Conservation (phyloP, 768 basidiomycete species). For the Boletus tomentosulus region DNA sequence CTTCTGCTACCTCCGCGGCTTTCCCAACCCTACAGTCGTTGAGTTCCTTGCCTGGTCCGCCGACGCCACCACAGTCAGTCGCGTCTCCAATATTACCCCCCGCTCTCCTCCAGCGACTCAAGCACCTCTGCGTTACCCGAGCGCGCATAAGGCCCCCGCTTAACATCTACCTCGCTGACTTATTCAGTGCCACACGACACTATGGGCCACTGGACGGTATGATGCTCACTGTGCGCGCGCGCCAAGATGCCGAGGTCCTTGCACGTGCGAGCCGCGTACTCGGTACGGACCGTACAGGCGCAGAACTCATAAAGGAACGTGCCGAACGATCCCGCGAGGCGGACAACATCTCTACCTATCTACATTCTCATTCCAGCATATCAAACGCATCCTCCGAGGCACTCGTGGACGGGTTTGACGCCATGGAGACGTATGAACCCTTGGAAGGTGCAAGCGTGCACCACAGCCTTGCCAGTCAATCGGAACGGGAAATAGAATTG, state of each 20-base stretch:
- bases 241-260: slow-evolving; percentile 63
- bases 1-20: slow-evolving; percentile 26
- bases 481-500: slow-evolving; percentile 32
- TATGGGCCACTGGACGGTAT: slow-evolving; percentile 65
- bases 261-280: slow-evolving; percentile 64
- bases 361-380: slow-evolving; percentile 14
- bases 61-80: slow-evolving; percentile 19
- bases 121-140: slow-evolving; percentile 27
- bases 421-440: slow-evolving; percentile 8
- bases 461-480: slow-evolving; percentile 3
- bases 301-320: slow-evolving; percentile 45
- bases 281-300: slow-evolving; percentile 55
- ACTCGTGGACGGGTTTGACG: slow-evolving; percentile 17
- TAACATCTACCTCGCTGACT: slow-evolving; percentile 62
- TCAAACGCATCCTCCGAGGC: slow-evolving; percentile 21
- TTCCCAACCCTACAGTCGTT: slow-evolving; percentile 16
- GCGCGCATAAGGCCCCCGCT: slow-evolving; percentile 50
- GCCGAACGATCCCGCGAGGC: slow-evolving; percentile 20
- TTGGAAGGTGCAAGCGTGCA: slow-evolving; percentile 3
- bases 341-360: slow-evolving; percentile 16
- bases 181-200: slow-evolving; percentile 72
- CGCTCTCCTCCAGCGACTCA: slow-evolving; percentile 28
- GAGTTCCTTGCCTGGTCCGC: slow-evolving; percentile 20
- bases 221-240: slow-evolving; percentile 57
- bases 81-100: slow-evolving; percentile 29